Evolutionary conservation across 495 filamentous ascomycete species (phyloP), one percentile per base, ranked within the genome.

Genomic region (Cercophora scortea): DNA sequence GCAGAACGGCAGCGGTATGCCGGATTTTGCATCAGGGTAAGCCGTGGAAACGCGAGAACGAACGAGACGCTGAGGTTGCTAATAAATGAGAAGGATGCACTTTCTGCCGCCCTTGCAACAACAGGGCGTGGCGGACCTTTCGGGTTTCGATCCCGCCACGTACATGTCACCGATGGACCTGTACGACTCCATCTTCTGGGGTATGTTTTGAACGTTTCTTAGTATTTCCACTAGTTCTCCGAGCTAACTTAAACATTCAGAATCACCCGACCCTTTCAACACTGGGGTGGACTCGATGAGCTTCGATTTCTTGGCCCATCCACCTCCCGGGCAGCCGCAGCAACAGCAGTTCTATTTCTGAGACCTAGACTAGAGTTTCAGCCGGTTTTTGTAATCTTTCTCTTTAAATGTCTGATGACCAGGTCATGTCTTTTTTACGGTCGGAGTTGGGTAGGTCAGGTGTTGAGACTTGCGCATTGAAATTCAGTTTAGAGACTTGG

Each of bases 161-260:
- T 69, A 64, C 60, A 75, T 79, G 68, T 76, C 77, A 8, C 77
- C 78, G 5, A 75, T 81, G 75, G 78, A 81, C 19, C 64, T 81
- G 15, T 81, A 79, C 55, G 77, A 81, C 55, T 78, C 74, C 4
- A 81, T 81, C 41, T 81, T 79, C 49, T 79, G 77, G 74, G 78
- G 78, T 81, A 57, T 62, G 76, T 64, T 18, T 18, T 47, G 19
- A 25, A 5, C 8, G 19, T 45, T 32, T 6, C 11, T 18, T 8
- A 0, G 13, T 42, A 12, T 25, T n/a, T 8, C 19, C 46, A 15
- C 45, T 54, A 19, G 9, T 11, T 38, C 7, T 7, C 13, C 36
- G 3, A 38, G 8, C 53, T 18, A 15, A 18, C 19, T 1, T 32
- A 10, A 11, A 8, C 12, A 4, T 46, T 0, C 45, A 76, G 74